phyloP scores from a whole-genome alignment of 2,329 filamentous ascomycete species.

The Macrophomina phaseolina region DNA sequence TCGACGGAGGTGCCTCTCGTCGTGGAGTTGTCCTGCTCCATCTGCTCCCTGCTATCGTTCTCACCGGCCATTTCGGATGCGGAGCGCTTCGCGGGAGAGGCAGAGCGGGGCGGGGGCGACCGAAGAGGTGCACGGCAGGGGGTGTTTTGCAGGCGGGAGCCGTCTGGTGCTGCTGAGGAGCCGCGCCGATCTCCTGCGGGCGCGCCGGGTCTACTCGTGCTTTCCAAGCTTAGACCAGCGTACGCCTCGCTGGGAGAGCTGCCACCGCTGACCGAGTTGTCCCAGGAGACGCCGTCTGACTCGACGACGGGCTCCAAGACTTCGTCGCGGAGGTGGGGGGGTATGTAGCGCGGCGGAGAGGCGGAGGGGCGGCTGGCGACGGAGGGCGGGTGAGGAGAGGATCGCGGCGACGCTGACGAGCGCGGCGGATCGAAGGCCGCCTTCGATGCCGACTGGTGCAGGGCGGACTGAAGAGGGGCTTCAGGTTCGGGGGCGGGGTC shows the following conservation, averaged over 20 bases:
- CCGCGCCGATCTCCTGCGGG: slow-evolving; percentile 36
- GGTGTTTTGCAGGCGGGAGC: slow-evolving; percentile 17
- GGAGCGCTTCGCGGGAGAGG: slow-evolving; percentile 61
- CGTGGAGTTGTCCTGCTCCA: slow-evolving; percentile 44
- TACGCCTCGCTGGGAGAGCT: slow-evolving; percentile 60
- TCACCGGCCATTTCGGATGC: slow-evolving; percentile 59
- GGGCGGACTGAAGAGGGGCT: not conserved
- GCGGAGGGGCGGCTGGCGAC: slow-evolving; percentile 36
- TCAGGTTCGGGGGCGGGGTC: slow-evolving; percentile 31
- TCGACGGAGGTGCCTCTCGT: slow-evolving; percentile 50
- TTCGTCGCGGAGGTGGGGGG: slow-evolving; percentile 62
- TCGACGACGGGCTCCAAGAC: slow-evolving; percentile 46
- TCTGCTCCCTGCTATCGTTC: slow-evolving; percentile 39
- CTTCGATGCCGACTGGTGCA: not conserved
- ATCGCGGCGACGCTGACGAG: slow-evolving; percentile 39
- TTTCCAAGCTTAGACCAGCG: slow-evolving; percentile 57
- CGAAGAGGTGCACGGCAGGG: slow-evolving; percentile 25
- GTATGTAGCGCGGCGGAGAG: slow-evolving; percentile 56
- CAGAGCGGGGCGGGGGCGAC: slow-evolving; percentile 47
- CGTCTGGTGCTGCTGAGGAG: slow-evolving; percentile 31
- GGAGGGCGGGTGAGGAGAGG: slow-evolving; percentile 43
- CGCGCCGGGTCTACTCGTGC: slow-evolving; percentile 35
- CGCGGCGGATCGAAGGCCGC: slow-evolving; percentile 28
- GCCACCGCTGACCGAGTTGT: slow-evolving; percentile 44
- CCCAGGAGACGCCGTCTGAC: slow-evolving; percentile 35